Conservation (phyloP, 352 stramenopile species). For the Peronosclerospora sorghi region DNA sequence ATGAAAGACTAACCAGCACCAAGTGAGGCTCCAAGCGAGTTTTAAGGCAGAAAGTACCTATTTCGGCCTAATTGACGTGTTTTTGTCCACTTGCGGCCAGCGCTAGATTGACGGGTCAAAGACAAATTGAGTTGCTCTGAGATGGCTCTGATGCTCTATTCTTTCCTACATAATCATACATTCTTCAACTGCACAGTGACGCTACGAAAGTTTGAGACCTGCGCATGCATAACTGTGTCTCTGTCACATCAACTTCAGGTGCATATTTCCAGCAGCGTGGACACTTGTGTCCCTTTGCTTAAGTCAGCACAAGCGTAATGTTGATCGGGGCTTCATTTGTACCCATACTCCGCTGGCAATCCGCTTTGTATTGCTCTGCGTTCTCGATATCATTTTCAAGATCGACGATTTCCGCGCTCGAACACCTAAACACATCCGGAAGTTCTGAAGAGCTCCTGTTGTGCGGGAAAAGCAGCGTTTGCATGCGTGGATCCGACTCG, state of each 20-base stretch:
- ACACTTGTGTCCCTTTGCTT: slow-evolving; percentile 73
- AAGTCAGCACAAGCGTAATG: slow-evolving; percentile 44
- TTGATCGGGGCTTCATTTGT: slow-evolving; percentile 32
- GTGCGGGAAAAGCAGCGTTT: slow-evolving; percentile 33
- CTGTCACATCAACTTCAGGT: slow-evolving; percentile 35
- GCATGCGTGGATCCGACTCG: slow-evolving; percentile 40
- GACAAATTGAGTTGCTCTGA: too few relatives aligned
- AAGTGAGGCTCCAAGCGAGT: too few relatives aligned
- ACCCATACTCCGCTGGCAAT: slow-evolving; percentile 21
- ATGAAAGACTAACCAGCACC: too few relatives aligned
- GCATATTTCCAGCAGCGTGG: slow-evolving; percentile 84
- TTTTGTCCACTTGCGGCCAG: too few relatives aligned
- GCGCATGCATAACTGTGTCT: slow-evolving; percentile 41
- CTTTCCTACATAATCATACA: too few relatives aligned
- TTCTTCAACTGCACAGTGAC: too few relatives aligned
- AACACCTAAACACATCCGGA: slow-evolving; percentile 67
- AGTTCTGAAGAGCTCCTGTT: slow-evolving; percentile 24
- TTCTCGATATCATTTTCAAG: slow-evolving; percentile 28
- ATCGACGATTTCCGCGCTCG: slow-evolving; percentile 30
- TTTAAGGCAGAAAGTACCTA: too few relatives aligned
- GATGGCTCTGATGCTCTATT: too few relatives aligned
- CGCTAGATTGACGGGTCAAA: too few relatives aligned
- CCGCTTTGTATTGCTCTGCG: slow-evolving; percentile 21
- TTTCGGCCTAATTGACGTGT: too few relatives aligned
- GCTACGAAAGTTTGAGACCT: slow-evolving; percentile 33